Evolutionary conservation across 139 green algal species (phyloP), one percentile per base, ranked within the genome.

Genomic region (Spirogloea muscicola): DNA sequence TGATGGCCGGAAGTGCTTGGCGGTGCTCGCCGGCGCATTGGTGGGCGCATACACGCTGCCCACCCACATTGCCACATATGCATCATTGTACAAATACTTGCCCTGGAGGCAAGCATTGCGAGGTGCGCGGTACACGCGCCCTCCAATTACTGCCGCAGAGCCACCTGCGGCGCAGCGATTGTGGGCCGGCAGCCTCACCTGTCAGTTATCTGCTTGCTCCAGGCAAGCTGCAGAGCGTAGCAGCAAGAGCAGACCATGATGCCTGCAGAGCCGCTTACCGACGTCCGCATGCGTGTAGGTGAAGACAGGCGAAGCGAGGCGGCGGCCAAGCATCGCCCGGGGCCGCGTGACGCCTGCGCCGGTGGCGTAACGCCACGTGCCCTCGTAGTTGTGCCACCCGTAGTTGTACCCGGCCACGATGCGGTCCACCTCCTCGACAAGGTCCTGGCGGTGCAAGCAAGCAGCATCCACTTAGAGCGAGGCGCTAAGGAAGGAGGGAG

Each of bases 371-470:
- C 10, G 29, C 4, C 13, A 21, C 43, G 66, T 64, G 36, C 66
- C 66, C 66, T 74, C 66, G 31, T 49, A 48, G 38, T 21, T 74
- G 44, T 40, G 51, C 66, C 66, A 74, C 3, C 66, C 66, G 55
- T 74, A 74, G 44, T 74, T 74, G 6, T 29, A n/a, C 25, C 66
- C 66, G 3, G 13, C 25, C 18, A 2, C 34, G 21, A 74, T 40
- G 16, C 43, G 9, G 66, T 74, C 46, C 10, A 74, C 10, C 44
- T 74, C 66, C 44, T 74, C 66, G 25, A 72, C 59, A 18, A 9
- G 25, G 9, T 34, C 59, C 59, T 68, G n/a, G n/a, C n/a, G n/a
- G n/a, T n/a, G n/a, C n/a, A n/a, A n/a, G n/a, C n/a, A n/a, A n/a
- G n/a, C n/a, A n/a, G n/a, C n/a, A n/a, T n/a, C n/a, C n/a, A n/a